Percentiles rank a stretch among this genome's conserved stretches.
phyloP scores from a whole-genome alignment of 441 rosid genomes.

The Populus hybrid region DNA sequence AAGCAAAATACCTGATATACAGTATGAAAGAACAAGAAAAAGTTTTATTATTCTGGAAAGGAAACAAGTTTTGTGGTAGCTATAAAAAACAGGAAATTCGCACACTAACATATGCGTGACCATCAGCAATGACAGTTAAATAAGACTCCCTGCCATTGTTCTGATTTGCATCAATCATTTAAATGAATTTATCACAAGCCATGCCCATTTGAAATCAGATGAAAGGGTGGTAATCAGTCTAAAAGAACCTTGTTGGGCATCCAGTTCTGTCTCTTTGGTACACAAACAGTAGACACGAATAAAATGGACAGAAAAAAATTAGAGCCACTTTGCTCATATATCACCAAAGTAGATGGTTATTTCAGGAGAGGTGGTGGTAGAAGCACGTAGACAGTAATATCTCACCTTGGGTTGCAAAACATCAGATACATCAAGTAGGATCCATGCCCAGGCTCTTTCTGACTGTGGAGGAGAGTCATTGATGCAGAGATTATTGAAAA shows the following conservation, averaged over 20 bases:
- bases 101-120: background rate
- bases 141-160: background rate
- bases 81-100: background rate
- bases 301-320: background rate
- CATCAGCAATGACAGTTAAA: background rate
- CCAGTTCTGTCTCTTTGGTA: background rate
- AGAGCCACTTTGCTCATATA: background rate
- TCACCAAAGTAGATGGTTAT: background rate
- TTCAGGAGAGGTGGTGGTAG: background rate
- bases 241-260: background rate
- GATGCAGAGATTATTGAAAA: background rate
- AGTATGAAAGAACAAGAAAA: no score
- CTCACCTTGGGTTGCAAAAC: background rate
- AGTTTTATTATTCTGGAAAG: background rate
- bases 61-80: background rate
- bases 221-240: background rate
- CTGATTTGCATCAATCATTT: background rate
- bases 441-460: background rate
- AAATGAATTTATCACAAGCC: background rate
- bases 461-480: background rate
- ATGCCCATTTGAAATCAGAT: background rate
- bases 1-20: no score
- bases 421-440: background rate
- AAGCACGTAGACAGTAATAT: background rate
- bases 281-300: background rate